Percentiles rank a stretch among this genome's conserved stretches.
Evolutionary conservation across 306 rosid genomes (phyloP).

Genomic region (Delonix regia): DNA sequence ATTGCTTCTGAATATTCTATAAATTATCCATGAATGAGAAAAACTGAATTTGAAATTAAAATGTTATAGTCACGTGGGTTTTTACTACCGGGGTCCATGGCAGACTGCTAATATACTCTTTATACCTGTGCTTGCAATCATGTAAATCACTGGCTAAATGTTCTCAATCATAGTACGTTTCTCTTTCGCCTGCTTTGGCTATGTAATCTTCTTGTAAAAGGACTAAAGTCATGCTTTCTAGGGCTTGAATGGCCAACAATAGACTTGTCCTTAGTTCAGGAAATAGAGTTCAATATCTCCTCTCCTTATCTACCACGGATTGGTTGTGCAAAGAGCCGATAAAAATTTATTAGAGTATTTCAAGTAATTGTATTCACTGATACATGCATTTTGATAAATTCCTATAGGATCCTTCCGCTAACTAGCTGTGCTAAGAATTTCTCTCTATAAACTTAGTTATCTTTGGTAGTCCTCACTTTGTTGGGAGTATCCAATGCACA

Average conservation of each 20-base stretch:
- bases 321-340: too few relatives aligned
- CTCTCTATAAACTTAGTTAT: neutral
- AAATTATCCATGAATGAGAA: neutral
- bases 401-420: too few relatives aligned
- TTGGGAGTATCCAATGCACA: neutral
- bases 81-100: neutral
- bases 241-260: neutral
- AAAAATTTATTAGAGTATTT: too few relatives aligned
- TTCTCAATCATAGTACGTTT: neutral
- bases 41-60: neutral
- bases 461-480: neutral
- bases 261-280: neutral
- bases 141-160: neutral
- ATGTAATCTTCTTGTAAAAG: constrained; percentile 2
- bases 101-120: neutral
- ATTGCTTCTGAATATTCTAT: constrained; percentile 1
- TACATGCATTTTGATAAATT: too few relatives aligned
- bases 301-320: neutral
- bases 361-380: too few relatives aligned
- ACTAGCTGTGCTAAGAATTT: too few relatives aligned
- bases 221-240: neutral
- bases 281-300: neutral
- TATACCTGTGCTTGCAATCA: neutral
- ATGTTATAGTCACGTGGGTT: neutral
- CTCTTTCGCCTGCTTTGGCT: neutral